Evolutionary conservation across 345 rosid species (phyloP), one percentile per base, ranked within the genome.

Genomic region (Noccaea bulbosa): DNA sequence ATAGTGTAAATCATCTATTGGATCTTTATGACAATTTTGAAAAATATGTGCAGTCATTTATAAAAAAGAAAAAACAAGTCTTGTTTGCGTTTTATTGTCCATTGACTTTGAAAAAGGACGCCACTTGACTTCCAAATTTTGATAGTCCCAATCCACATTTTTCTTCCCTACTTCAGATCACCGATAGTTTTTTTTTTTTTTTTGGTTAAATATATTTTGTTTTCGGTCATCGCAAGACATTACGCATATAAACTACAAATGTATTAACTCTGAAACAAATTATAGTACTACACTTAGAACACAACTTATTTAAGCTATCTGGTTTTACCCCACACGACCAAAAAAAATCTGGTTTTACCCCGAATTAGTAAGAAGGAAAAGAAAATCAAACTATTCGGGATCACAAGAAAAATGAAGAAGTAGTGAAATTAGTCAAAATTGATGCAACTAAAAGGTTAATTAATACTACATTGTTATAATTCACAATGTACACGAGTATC

Each of bases 51-150:
- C 47, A 45, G 45, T 16, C 55, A 61, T 69, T 68, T 17, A 27
- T 27, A 40, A 50, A 34, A 4, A 56, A 16, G 45, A 20, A 58
- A 40, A 2, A 67, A 73, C 56, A 61, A 68, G 78, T 53, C 78
- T 57, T 43, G 15, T 53, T 45, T 75, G 58, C 11, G 44, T 32
- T 62, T 48, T 39, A 55, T 55, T 55, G 71, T 46, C 69, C 79
- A 47, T 69, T 75, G 79, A 75, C 79, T 75, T 69, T 62, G 71
- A 75, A 33, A 56, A 75, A 46, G 5, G 16, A 67, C 27, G 35
- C 65, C 65, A 75, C 61, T 75, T 69, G 75, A 75, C 75, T 60
- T 55, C 32, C 39, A 39, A 45, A 52, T 24, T 44, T 47, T 37
- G 66, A 65, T 64, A 22, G n/a, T 11, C 34, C 62, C 62, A 43